Evolutionary conservation across 2,329 filamentous ascomycete species (phyloP).

Genomic region (Tympanopsis confertula): DNA sequence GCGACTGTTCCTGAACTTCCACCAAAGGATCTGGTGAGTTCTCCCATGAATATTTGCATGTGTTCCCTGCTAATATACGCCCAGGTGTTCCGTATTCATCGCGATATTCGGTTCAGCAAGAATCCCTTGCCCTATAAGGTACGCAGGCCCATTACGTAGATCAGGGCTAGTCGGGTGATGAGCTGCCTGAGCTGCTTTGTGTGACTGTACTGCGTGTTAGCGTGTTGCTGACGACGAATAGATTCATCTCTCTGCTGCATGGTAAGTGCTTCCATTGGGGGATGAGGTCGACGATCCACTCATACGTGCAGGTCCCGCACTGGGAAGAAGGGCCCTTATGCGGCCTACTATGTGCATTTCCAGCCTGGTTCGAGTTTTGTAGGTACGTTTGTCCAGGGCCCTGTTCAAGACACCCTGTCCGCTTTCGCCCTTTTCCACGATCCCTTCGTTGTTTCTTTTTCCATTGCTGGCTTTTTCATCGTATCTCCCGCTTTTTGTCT

Average conservation of each 20-base stretch:
- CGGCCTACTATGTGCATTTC: slow-evolving; percentile 1
- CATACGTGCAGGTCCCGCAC: neutral
- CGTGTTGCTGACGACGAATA: neutral
- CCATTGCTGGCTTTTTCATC: too few relatives aligned
- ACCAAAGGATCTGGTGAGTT: neutral
- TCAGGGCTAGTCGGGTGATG: neutral
- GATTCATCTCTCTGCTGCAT: slow-evolving; percentile 1
- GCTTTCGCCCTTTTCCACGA: neutral
- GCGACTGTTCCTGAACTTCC: neutral
- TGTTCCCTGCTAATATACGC: neutral
- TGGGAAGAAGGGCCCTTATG: neutral
- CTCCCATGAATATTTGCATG: neutral
- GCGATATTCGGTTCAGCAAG: slow-evolving; percentile 1
- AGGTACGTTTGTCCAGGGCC: neutral
- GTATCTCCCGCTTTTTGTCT: neutral
- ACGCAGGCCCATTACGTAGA: neutral
- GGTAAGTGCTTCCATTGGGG: neutral
- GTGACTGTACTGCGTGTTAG: neutral
- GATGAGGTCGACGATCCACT: neutral
- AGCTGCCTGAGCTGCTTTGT: neutral
- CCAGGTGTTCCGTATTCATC: neutral
- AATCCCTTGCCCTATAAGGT: neutral
- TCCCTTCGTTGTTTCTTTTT: neutral
- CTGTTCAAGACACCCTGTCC: neutral
- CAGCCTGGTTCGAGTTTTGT: neutral